Evolutionary conservation across 1,284 basidiomycete genomes (phyloP).

Genomic region (Microbotryum intermedium): DNA sequence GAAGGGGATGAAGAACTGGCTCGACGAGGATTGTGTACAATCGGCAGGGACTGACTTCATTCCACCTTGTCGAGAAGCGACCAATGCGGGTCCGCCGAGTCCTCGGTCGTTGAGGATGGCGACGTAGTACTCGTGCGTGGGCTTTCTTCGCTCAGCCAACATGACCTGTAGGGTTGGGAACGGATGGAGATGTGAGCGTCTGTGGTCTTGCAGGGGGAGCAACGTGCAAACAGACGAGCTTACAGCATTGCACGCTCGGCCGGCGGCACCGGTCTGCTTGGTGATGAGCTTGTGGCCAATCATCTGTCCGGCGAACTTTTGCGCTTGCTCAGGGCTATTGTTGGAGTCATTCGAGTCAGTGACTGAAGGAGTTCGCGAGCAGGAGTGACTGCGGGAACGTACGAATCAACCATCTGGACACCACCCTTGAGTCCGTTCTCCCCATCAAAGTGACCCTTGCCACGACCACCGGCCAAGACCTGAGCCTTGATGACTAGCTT

Average conservation of each 20-base stretch:
- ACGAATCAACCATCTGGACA: constrained; percentile 91
- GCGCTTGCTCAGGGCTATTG: constrained; percentile 73
- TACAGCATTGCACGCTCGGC: constrained; percentile 71
- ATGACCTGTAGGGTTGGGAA: constrained; percentile 59
- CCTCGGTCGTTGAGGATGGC: constrained; percentile 94
- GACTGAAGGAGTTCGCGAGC: neutral
- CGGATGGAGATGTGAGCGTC: neutral
- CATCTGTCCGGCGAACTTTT: constrained; percentile 84
- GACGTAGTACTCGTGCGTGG: constrained; percentile 96
- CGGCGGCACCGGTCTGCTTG: constrained; percentile 92
- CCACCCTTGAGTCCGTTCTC: constrained; percentile 86
- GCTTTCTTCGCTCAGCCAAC: constrained; percentile 90
- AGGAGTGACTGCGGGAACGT: constrained; percentile 35
- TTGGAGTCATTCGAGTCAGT: neutral
- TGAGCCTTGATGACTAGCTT: constrained; percentile 94
- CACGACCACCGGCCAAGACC: constrained; percentile 95
- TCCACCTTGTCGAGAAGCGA: constrained; percentile 71
- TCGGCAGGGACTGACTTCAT: constrained; percentile 34
- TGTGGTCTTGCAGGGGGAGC: too few species aligned
- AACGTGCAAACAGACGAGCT: neutral
- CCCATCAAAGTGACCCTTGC: constrained; percentile 89
- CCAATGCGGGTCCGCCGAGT: constrained; percentile 80
- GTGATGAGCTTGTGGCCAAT: constrained; percentile 93
- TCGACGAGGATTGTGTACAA: neutral
- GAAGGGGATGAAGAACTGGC: neutral